phyloP scores from a whole-genome alignment of 2,329 filamentous ascomycete genomes.

The Neonectria sp. region DNA sequence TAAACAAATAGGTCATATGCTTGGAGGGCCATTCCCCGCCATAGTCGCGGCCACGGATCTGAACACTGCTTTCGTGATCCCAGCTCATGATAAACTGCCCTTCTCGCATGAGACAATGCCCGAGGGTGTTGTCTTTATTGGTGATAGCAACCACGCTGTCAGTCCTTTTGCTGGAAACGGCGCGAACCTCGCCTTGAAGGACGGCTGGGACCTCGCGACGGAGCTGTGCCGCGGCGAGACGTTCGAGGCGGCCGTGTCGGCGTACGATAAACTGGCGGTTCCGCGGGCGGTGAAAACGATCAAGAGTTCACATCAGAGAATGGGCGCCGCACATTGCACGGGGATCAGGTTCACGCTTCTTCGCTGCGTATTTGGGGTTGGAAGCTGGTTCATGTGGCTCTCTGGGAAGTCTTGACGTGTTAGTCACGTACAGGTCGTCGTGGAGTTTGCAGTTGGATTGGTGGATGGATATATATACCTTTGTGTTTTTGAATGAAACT shows the following conservation, averaged over 20 bases:
- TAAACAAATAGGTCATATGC: conserved; percentile 48
- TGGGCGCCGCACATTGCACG: conserved; percentile 30
- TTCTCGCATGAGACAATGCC: conserved; percentile 51
- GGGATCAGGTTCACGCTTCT: conserved; percentile 16
- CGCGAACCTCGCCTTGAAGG: conserved; percentile 60
- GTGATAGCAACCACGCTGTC: conserved; percentile 62
- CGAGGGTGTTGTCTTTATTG: conserved; percentile 57
- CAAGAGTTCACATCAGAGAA: conserved; percentile 37
- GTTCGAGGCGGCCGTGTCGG: conserved; percentile 47
- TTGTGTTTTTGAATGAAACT: not conserved
- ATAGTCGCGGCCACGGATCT: conserved; percentile 56
- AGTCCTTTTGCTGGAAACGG: conserved; percentile 62
- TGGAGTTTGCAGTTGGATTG: not conserved
- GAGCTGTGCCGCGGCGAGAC: conserved; percentile 47
- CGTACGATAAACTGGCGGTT: conserved; percentile 53
- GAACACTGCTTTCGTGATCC: conserved; percentile 52
- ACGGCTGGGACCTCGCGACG: conserved; percentile 58
- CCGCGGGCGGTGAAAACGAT: conserved; percentile 48
- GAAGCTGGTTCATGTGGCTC: conserved; percentile 21
- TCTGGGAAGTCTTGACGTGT: not conserved
- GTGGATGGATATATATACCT: not conserved
- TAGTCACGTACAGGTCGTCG: not conserved
- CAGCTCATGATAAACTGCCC: conserved; percentile 59
- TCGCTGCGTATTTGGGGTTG: conserved; percentile 11
- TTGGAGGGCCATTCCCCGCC: conserved; percentile 54